Percentiles rank a stretch among this genome's conserved stretches.
Conservation (phyloP, 305 asterid genomes). For the Fraxinus ornus region DNA sequence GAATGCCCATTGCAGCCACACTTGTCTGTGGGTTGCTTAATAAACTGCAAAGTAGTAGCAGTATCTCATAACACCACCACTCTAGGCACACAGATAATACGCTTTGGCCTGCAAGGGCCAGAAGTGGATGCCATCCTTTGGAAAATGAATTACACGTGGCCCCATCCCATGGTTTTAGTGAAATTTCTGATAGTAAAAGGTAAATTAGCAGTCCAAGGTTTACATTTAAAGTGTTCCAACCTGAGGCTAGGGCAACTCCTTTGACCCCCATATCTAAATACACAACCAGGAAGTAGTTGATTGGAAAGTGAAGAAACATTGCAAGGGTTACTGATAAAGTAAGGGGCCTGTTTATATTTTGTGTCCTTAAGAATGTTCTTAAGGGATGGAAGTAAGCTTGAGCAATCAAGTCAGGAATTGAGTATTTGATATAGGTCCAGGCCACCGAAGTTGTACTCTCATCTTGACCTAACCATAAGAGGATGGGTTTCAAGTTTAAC, state of each 20-base stretch:
- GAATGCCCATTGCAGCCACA: conserved; percentile 61
- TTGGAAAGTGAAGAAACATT: conserved; percentile 51
- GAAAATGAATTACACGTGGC: conserved; percentile 25
- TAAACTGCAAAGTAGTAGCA: conserved; percentile 47
- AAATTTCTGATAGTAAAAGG: conserved; percentile 31
- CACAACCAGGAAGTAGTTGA: conserved; percentile 44
- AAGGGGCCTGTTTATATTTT: conserved; percentile 53
- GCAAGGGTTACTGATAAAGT: conserved; percentile 40
- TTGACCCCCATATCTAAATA: conserved; percentile 41
- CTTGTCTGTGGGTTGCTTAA: conserved; percentile 45
- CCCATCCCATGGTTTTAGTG: conserved; percentile 47
- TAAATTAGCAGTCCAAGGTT: conserved; percentile 38
- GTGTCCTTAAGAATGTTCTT: conserved; percentile 56
- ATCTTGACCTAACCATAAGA: conserved; percentile 54
- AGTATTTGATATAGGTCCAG: conserved; percentile 38
- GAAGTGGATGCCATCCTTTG: conserved; percentile 44
- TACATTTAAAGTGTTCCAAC: conserved; percentile 45
- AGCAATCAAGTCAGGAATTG: conserved; percentile 54
- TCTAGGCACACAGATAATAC: conserved; percentile 54
- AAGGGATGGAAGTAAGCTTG: conserved; percentile 57
- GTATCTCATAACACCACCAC: conserved; percentile 72
- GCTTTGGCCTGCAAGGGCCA: conserved; percentile 47
- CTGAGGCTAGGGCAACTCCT: conserved; percentile 59
- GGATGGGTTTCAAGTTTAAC: conserved; percentile 47
- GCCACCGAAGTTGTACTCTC: conserved; percentile 44